A percentile compares a stretch with the other conserved stretches of the same genome.
These are phyloP conservation scores for Metarhizium sp. DNA, from an alignment of 2,329 filamentous ascomycete genomes.

Conservation along the genomic window DNA sequence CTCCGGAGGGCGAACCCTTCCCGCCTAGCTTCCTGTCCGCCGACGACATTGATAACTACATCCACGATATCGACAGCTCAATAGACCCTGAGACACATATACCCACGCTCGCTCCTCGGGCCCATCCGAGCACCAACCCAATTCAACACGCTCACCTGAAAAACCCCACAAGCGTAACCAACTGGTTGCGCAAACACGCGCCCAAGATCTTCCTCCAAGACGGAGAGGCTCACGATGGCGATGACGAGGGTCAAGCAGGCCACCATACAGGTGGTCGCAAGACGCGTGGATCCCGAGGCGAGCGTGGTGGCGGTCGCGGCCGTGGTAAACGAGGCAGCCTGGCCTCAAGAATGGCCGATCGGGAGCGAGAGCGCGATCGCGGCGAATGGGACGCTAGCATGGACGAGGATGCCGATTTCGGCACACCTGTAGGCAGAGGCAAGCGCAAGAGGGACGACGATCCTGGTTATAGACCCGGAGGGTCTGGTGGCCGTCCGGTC, in stretches of 20 bases:
- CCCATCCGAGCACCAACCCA: slow-evolving; percentile 25
- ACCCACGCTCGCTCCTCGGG: slow-evolving; percentile 42
- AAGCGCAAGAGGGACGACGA: slow-evolving; percentile 53
- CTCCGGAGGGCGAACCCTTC: slow-evolving; percentile 41
- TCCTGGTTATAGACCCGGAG: slow-evolving; percentile 48
- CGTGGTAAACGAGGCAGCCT: slow-evolving; percentile 24
- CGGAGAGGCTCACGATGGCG: slow-evolving; percentile 32
- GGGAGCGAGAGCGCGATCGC: slow-evolving; percentile 6
- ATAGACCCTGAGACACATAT: slow-evolving; percentile 35
- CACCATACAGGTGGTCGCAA: slow-evolving; percentile 23
- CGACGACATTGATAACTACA: slow-evolving; percentile 65
- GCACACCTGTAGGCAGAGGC: slow-evolving; percentile 22
- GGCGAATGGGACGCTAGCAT: slow-evolving; percentile 25
- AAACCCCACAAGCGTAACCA: slow-evolving; percentile 89
- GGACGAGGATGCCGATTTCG: slow-evolving; percentile 28
- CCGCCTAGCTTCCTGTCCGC: slow-evolving; percentile 59
- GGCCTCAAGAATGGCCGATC: slow-evolving; percentile 12
- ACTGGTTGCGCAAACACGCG: slow-evolving; percentile 82
- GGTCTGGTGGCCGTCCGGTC: slow-evolving; percentile 39
- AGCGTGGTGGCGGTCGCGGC: slow-evolving; percentile 20
- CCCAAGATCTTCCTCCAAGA: slow-evolving; percentile 81
- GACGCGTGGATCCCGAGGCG: slow-evolving; percentile 18
- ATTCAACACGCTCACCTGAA: slow-evolving; percentile 32
- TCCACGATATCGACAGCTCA: slow-evolving; percentile 51
- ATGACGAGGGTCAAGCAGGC: slow-evolving; percentile 26